Percentiles rank a stretch among this genome's conserved stretches.
Evolutionary conservation across 2,329 filamentous ascomycete species (phyloP).

Genomic region (Ambrosiella cleistominuta): DNA sequence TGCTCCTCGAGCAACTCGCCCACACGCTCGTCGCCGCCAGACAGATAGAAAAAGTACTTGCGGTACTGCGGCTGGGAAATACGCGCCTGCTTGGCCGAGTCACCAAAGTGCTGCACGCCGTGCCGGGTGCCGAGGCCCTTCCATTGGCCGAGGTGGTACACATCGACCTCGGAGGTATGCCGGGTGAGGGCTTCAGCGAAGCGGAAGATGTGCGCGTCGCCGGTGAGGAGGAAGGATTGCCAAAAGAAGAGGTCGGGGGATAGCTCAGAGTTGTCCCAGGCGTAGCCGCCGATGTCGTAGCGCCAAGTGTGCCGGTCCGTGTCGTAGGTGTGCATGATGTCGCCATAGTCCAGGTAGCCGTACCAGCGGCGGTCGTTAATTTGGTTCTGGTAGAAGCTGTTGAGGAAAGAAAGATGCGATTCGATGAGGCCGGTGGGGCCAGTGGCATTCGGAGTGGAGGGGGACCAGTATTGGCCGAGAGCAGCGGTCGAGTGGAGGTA

Average conservation of each 20-base stretch:
- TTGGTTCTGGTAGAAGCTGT: constrained; percentile 37
- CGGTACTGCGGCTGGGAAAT: constrained; percentile 41
- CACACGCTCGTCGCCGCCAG: constrained; percentile 38
- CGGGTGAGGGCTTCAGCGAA: constrained; percentile 41
- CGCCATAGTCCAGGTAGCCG: constrained; percentile 44
- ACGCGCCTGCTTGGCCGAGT: constrained; percentile 44
- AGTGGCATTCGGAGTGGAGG: constrained; percentile 15
- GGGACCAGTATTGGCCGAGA: constrained; percentile 37
- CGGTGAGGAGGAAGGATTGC: constrained; percentile 43
- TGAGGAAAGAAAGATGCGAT: constrained; percentile 35
- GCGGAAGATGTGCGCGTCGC: constrained; percentile 36
- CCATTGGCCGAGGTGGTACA: constrained; percentile 40
- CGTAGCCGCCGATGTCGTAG: constrained; percentile 45
- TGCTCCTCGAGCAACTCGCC: constrained; percentile 35
- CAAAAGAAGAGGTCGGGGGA: constrained; percentile 46
- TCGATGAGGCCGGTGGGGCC: constrained; percentile 23
- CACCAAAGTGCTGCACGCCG: constrained; percentile 43
- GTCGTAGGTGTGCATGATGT: constrained; percentile 47
- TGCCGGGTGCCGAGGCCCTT: constrained; percentile 45
- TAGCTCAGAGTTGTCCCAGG: constrained; percentile 48
- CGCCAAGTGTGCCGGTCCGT: constrained; percentile 40
- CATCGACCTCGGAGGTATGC: constrained; percentile 43
- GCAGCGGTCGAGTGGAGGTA: constrained; percentile 35
- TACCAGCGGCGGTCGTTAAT: constrained; percentile 43
- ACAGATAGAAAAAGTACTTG: constrained; percentile 38